Evolutionary conservation across 2,329 filamentous ascomycete genomes (phyloP).

Genomic region (Clonostachys byssicola): DNA sequence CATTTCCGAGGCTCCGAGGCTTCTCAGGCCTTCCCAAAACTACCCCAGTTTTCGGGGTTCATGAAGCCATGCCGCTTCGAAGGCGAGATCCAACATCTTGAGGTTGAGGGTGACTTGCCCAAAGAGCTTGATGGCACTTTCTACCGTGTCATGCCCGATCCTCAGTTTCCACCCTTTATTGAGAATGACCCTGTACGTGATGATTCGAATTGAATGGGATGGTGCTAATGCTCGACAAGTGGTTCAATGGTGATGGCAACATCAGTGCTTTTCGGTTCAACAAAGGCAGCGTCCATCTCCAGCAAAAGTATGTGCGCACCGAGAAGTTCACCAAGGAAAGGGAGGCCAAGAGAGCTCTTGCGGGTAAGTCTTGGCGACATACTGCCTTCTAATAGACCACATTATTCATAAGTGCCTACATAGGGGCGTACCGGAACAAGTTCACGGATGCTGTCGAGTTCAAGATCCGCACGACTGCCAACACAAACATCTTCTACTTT

Average conservation of each 20-base stretch:
- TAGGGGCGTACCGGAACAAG: slow-evolving; percentile 32
- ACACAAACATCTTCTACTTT: slow-evolving; percentile 48
- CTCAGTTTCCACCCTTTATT: too few species aligned
- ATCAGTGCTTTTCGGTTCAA: slow-evolving; percentile 26
- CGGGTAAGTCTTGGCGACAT: too few species aligned
- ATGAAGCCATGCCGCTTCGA: slow-evolving; percentile 2
- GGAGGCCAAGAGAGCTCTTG: slow-evolving; percentile 18
- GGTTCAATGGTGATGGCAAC: slow-evolving; percentile 31
- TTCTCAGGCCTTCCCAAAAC: background rate
- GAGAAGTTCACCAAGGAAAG: slow-evolving; percentile 23
- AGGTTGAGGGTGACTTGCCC: slow-evolving; percentile 8
- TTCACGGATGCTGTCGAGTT: slow-evolving; percentile 28
- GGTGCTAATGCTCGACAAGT: background rate
- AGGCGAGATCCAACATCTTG: slow-evolving; percentile 5
- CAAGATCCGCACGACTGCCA: slow-evolving; percentile 22
- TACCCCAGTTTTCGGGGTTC: background rate
- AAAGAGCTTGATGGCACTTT: slow-evolving; percentile 10
- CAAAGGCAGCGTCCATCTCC: slow-evolving; percentile 20
- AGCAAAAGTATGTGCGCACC: slow-evolving; percentile 28
- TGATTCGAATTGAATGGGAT: too few species aligned
- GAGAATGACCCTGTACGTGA: too few species aligned
- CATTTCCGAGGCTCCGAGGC: too few species aligned
- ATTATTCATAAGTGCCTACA: slow-evolving; percentile 5
- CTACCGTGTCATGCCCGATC: slow-evolving; percentile 3
- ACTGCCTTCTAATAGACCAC: too few species aligned